Evolutionary conservation across 202 grass and related monocot species (phyloP), one percentile per base, ranked within the genome.

Genomic region (Bolboschoenoplectus hybrid): DNA sequence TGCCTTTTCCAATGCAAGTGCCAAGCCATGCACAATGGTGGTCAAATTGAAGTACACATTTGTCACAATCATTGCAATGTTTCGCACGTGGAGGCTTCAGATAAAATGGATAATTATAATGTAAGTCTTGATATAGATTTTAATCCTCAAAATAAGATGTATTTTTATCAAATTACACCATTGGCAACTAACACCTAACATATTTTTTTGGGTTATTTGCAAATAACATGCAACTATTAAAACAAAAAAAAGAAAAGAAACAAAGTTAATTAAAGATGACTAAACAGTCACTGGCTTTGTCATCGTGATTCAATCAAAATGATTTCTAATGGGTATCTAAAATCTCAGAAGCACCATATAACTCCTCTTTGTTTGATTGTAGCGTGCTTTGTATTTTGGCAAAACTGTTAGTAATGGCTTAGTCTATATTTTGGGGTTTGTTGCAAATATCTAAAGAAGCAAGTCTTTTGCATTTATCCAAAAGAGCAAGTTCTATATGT

Each of bases 21-120:
- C 89, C 89, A 72, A 91, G 74, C 89, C 89, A 91, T 74, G 73
- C 74, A 85, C 89, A 91, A 73, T 91, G 89, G 74, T 91, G 89
- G 66, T 91, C 89, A 62, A 85, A 91, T 74, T 82, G 89, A 77
- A 91, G 89, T 14, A 91, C 81, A 34, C 89, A 91, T 78, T 85
- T 87, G 61, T 88, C 86, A 76, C 89, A 91, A 75, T 87, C 85
- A 67, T 81, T 81, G 77, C 89, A 91, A 80, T 91, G 89, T 72
- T 87, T 91, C 43, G 89, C 13, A 7, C 89, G 85, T 78, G 89
- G 89, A 82, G 89, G 89, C 89, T 91, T 79, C 74, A 91, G 32
- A 63, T 60, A 69, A 69, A 83, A 69, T 83, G 34, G 12, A 67
- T 14, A 26, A 16, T 51, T n/a, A 9, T 69, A 69, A 56, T 70